Evolutionary conservation across 1,284 basidiomycete species (phyloP), one percentile per base, ranked within the genome.

Genomic region (Ustilago esculenta): DNA sequence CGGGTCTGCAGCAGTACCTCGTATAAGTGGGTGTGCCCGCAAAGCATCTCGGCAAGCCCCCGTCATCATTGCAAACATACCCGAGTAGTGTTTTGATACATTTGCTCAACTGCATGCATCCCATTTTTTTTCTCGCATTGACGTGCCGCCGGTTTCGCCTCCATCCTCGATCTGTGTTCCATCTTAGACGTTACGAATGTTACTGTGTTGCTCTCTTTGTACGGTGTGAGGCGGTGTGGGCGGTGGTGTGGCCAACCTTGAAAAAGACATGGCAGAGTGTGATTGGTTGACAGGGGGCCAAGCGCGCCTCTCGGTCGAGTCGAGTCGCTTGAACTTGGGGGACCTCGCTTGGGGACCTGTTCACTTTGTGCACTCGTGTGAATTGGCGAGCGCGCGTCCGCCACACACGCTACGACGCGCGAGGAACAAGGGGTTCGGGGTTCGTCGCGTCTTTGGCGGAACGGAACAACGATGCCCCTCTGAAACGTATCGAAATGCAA

Each of bases 1-100:
- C 89, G 2, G 91, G 91, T 33, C 84, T 94, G 72, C 71, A 75
- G 48, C 69, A 74, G 51, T 84, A 81, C 72, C 67, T 81, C 30
- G 77, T 81, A 34, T 81, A 63, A 74, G 30, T 6, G 29, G 23
- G 36, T 50, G 24, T n/a, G 32, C 10, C 27, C 18, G 11, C 15
- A n/a, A 29, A 23, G 34, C 30, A 36, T 18, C 17, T 6, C 25
- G 40, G 33, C 40, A 39, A 34, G 34, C 42, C 17, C 30, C 23
- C 42, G 21, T 32, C 55, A 37, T 39, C 27, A 59, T 49, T 45
- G 56, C 64, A 55, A 67, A 37, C 59, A 69, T 69, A 69, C 66
- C 66, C 59, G 66, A 69, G 59, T 69, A 69, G 66, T 69, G 66
- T 61, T 47, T 46, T 18, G 15, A 49, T 37, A 41, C 65, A 68